Percentiles rank a stretch among this genome's conserved stretches.
phyloP scores from a whole-genome alignment of 2,329 filamentous ascomycete genomes.

The Aureobasidium sp. region DNA sequence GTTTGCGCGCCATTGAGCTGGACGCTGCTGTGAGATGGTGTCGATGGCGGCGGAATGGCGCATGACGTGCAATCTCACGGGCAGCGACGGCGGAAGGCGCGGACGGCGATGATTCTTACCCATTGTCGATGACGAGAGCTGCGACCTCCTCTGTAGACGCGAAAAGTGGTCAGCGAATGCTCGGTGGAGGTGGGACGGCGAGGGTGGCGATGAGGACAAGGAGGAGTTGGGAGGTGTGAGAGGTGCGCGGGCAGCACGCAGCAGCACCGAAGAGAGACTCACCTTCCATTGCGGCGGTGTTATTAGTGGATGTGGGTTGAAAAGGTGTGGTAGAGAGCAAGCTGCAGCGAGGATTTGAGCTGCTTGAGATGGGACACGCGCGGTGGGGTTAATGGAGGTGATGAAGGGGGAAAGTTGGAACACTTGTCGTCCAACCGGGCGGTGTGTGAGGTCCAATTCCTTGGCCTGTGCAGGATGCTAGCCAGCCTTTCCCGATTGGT shows the following conservation, averaged over 20 bases:
- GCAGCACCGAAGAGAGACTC: slow-evolving; percentile 17
- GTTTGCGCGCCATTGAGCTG: slow-evolving; percentile 6
- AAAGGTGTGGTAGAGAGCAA: background rate
- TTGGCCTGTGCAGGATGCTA: slow-evolving; percentile 13
- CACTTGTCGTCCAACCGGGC: slow-evolving; percentile 15
- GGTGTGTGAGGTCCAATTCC: slow-evolving; percentile 14
- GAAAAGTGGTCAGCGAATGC: slow-evolving; percentile 19
- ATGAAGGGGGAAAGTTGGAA: slow-evolving; percentile 17
- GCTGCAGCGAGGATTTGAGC: slow-evolving; percentile 16
- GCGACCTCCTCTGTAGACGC: slow-evolving; percentile 87
- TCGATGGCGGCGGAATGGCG: slow-evolving; percentile 23
- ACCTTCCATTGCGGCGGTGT: slow-evolving; percentile 29
- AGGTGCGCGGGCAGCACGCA: slow-evolving; percentile 12
- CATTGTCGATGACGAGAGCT: slow-evolving; percentile 99
- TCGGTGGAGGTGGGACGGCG: background rate
- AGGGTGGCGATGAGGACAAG: background rate
- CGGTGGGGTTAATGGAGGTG: slow-evolving; percentile 14
- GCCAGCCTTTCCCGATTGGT: slow-evolving; percentile 5
- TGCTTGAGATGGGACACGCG: slow-evolving; percentile 14
- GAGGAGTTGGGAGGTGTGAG: slow-evolving; percentile 9
- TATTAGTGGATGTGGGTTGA: slow-evolving; percentile 7
- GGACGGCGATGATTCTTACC: slow-evolving; percentile 60
- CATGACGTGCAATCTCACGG: slow-evolving; percentile 26
- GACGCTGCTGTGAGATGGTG: slow-evolving; percentile 26
- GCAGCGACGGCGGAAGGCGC: slow-evolving; percentile 24